phyloP scores from a whole-genome alignment of 805 yeast species.

The Suhomyces canberraensis region DNA sequence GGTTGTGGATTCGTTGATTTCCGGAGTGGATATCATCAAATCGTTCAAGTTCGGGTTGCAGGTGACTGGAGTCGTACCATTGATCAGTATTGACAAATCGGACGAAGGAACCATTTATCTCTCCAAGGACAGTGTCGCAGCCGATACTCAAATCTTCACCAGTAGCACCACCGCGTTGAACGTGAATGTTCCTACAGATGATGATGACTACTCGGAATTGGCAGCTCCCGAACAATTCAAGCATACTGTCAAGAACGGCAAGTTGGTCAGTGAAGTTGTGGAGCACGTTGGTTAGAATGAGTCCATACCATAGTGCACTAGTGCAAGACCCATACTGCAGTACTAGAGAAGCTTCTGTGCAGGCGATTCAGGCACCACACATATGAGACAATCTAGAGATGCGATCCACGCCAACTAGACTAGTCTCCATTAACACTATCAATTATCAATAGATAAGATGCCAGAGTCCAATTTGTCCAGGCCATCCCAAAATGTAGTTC shows the following conservation, averaged over 20 bases:
- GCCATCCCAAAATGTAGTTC: too few species aligned
- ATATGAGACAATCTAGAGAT: background rate
- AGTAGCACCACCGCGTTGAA: constrained; percentile 84
- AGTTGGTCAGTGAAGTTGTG: constrained; percentile 66
- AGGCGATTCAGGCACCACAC: background rate
- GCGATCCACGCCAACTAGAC: too few species aligned
- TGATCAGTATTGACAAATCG: constrained; percentile 82
- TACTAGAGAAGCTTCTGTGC: too few species aligned
- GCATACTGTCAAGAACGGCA: constrained; percentile 63
- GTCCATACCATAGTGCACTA: too few species aligned
- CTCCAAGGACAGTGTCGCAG: constrained; percentile 63
- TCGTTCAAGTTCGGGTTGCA: constrained; percentile 80
- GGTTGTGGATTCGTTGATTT: constrained; percentile 78
- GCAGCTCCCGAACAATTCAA: constrained; percentile 91
- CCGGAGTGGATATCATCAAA: constrained; percentile 86
- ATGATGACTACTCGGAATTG: constrained; percentile 73
- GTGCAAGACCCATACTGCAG: too few species aligned
- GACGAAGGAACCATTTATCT: constrained; percentile 83
- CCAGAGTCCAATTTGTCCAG: too few species aligned
- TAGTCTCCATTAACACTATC: too few species aligned
- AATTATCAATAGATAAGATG: too few species aligned
- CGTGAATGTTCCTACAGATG: constrained; percentile 72
- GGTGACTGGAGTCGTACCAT: constrained; percentile 76
- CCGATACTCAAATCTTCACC: constrained; percentile 68
- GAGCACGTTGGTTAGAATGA: constrained; percentile 69